A percentile compares a stretch with the other conserved stretches of the same genome.
phyloP scores from a whole-genome alignment of 2,329 filamentous ascomycete species.

The Cercospora beticola region DNA sequence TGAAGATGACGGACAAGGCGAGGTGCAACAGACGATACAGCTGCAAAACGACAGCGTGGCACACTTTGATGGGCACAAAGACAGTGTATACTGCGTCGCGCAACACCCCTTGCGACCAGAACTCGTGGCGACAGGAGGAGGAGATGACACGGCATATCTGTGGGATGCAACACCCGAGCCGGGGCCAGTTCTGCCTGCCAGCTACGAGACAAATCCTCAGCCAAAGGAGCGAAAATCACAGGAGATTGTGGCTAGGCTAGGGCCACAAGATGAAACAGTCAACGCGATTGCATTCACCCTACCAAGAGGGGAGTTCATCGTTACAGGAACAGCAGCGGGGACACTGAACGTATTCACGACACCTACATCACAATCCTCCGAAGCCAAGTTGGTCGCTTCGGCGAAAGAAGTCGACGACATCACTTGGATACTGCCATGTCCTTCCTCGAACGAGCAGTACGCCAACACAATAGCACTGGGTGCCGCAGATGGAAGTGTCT shows the following conservation, averaged over 20 bases:
- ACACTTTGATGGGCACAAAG: conserved; percentile 86
- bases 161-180: conserved; percentile 69
- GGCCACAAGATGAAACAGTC: conserved; percentile 90
- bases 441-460: conserved; percentile 57
- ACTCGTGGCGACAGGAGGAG: conserved; percentile 84
- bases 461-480: conserved; percentile 84
- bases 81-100: conserved; percentile 92
- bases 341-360: conserved; percentile 61
- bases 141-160: conserved; percentile 82
- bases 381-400: conserved; percentile 66
- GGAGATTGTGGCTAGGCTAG: conserved; percentile 67
- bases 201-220: conserved; percentile 68
- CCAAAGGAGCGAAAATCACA: conserved; percentile 60
- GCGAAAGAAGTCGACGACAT: conserved; percentile 91
- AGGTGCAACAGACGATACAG: conserved; percentile 63
- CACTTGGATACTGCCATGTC: conserved; percentile 82
- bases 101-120: conserved; percentile 79
- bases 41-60: conserved; percentile 90
- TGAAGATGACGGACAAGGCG: conserved; percentile 46
- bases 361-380: conserved; percentile 25
- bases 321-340: conserved; percentile 88
- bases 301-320: conserved; percentile 76
- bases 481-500: conserved; percentile 86
- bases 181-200: conserved; percentile 68
- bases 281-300: conserved; percentile 82